Evolutionary conservation across 2,329 filamentous ascomycete genomes (phyloP).

Genomic region (Microthyrium microscopicum): DNA sequence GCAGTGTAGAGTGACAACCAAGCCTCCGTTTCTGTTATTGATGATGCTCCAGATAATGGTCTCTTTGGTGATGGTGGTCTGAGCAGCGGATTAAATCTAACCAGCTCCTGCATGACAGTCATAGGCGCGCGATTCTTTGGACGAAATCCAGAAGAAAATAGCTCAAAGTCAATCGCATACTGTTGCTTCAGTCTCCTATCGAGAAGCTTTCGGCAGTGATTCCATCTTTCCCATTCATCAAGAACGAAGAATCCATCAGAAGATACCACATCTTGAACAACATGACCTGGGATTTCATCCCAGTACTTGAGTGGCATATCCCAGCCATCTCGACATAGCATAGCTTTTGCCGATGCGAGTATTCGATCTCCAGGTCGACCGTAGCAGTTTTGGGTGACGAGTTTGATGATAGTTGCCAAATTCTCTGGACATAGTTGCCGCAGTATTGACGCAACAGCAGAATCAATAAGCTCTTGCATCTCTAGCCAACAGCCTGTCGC

Average conservation of each 20-base stretch:
- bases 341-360: constrained; percentile 38
- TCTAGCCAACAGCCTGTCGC: constrained; percentile 41
- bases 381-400: constrained; percentile 40
- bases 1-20: constrained; percentile 37
- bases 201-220: constrained; percentile 36
- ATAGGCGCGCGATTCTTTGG: constrained; percentile 30
- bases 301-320: constrained; percentile 37
- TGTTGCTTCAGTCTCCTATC: constrained; percentile 32
- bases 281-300: constrained; percentile 41
- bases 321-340: constrained; percentile 40
- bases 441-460: constrained; percentile 35
- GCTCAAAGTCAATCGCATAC: constrained; percentile 30
- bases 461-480: constrained; percentile 38
- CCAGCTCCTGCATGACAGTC: constrained; percentile 30
- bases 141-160: constrained; percentile 27
- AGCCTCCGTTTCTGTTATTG: constrained; percentile 10
- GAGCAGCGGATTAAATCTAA: too few species aligned
- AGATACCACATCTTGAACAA: constrained; percentile 40
- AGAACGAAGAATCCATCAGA: constrained; percentile 42
- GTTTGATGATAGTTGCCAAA: constrained; percentile 31
- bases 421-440: constrained; percentile 36
- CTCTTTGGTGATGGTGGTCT: constrained; percentile 33
- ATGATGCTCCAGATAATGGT: constrained; percentile 24
- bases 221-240: constrained; percentile 41
- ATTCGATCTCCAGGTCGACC: constrained; percentile 37